phyloP scores from a whole-genome alignment of 768 basidiomycete species.

The Lentinula lateritia region DNA sequence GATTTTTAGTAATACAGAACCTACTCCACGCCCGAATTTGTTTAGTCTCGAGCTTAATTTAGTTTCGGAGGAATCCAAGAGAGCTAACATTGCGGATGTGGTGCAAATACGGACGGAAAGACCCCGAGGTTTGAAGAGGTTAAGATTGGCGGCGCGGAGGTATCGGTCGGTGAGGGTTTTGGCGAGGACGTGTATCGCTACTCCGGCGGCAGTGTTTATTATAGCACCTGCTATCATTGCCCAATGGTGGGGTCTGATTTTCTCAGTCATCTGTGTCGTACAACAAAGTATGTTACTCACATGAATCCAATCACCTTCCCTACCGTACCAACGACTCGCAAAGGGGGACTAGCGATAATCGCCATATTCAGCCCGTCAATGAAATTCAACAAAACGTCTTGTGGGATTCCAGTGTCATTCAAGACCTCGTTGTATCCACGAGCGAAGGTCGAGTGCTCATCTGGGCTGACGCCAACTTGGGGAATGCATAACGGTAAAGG shows the following conservation, averaged over 20 bases:
- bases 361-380: slow-evolving; percentile 18
- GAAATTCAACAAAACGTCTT: slow-evolving; percentile 15
- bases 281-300: slow-evolving; percentile 6
- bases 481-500: too few relatives aligned
- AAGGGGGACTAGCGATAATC: slow-evolving; percentile 18
- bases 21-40: slow-evolving; percentile 13
- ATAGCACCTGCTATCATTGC: slow-evolving; percentile 13
- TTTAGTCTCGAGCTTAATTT: slow-evolving; percentile 4
- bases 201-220: slow-evolving; percentile 10
- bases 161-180: slow-evolving; percentile 20
- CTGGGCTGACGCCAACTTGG: not conserved
- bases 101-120: slow-evolving; percentile 18
- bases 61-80: slow-evolving; percentile 3
- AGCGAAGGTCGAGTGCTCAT: slow-evolving; percentile 14
- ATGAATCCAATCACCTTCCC: slow-evolving; percentile 17
- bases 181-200: slow-evolving; percentile 14
- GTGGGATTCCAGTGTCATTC: slow-evolving; percentile 9
- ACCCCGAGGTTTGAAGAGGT: slow-evolving; percentile 18
- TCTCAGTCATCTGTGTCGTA: not conserved
- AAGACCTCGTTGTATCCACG: slow-evolving; percentile 13
- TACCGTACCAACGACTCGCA: slow-evolving; percentile 14
- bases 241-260: slow-evolving; percentile 17
- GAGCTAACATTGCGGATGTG: slow-evolving; percentile 16
- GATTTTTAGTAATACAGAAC: slow-evolving; percentile 7
- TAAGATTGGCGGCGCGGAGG: slow-evolving; percentile 16